Percentiles rank a stretch among this genome's conserved stretches.
These are phyloP conservation scores for Allium cepa DNA, from an alignment of 106 monocot species.

Conservation along the genomic window DNA sequence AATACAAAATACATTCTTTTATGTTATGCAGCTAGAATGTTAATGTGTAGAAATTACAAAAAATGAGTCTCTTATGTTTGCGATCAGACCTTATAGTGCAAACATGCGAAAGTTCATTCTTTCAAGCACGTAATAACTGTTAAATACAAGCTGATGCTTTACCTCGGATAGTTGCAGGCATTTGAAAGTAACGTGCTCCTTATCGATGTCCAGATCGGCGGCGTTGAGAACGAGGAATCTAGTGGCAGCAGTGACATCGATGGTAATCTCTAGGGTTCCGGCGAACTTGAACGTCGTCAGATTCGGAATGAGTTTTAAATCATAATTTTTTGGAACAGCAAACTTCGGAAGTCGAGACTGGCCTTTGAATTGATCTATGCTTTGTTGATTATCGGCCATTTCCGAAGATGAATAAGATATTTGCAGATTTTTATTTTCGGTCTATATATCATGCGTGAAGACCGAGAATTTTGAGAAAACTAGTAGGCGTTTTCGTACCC, in stretches of 20 bases:
- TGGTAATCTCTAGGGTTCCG: slow-evolving; percentile 42
- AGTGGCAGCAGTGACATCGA: slow-evolving; percentile 52
- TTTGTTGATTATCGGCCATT: slow-evolving; percentile 5
- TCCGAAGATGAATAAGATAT: too few relatives aligned
- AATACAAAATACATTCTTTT: too few relatives aligned
- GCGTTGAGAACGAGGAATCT: slow-evolving; percentile 87
- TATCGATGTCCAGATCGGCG: slow-evolving; percentile 54
- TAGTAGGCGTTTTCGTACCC: too few relatives aligned
- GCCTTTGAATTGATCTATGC: slow-evolving; percentile 52
- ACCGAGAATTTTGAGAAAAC: too few relatives aligned
- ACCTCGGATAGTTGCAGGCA: slow-evolving; percentile 6
- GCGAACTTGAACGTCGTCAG: slow-evolving; percentile 58
- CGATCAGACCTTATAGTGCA: too few relatives aligned
- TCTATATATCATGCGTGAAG: too few relatives aligned
- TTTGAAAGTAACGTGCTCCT: slow-evolving; percentile 37
- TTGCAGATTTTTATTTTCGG: too few relatives aligned
- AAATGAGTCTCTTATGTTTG: too few relatives aligned
- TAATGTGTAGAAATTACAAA: too few relatives aligned
- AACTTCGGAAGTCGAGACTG: slow-evolving; percentile 72
- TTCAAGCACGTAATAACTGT: too few relatives aligned
- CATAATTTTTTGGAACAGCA: slow-evolving; percentile 60
- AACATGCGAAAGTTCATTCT: too few relatives aligned
- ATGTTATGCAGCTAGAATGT: too few relatives aligned
- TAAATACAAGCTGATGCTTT: background rate
- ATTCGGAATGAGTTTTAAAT: slow-evolving; percentile 57